These are phyloP conservation scores for Cryphonectria radicalis DNA, from an alignment of 2,329 filamentous ascomycete species.

Conservation along the genomic window DNA sequence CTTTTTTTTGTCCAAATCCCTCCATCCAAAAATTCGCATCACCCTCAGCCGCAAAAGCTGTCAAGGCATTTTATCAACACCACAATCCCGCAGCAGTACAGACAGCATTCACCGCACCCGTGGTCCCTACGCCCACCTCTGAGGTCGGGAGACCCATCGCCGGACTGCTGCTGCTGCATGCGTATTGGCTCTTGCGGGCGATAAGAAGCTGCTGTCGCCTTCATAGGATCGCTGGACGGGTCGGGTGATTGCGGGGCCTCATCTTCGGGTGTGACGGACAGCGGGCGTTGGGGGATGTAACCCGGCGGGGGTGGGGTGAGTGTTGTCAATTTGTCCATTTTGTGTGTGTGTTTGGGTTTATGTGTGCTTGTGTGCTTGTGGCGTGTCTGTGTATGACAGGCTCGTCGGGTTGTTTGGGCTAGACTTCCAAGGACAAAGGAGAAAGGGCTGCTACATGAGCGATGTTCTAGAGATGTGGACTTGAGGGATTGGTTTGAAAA, in stretches of 20 bases:
- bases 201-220: neutral
- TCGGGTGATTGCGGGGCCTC: neutral
- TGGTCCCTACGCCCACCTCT: slow-evolving; percentile 4
- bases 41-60: slow-evolving; percentile 4
- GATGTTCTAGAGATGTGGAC: neutral
- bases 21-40: no score
- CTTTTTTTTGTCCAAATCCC: no score
- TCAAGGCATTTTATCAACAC: slow-evolving; percentile 20
- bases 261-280: slow-evolving; percentile 4
- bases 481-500: neutral
- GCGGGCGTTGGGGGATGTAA: slow-evolving; percentile 25
- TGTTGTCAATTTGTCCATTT: slow-evolving; percentile 21
- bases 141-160: slow-evolving; percentile 1
- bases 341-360: neutral
- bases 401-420: neutral
- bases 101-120: slow-evolving; percentile 13
- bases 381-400: neutral
- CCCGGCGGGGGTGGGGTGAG: slow-evolving; percentile 18
- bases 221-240: neutral
- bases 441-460: neutral
- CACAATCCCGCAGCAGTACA: slow-evolving; percentile 21
- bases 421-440: neutral
- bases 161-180: neutral
- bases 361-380: neutral
- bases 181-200: slow-evolving; percentile 9